Evolutionary conservation across 73 alveolate species (phyloP), one percentile per base, ranked within the genome.

Genomic region (Symbiodinium pilosum): DNA sequence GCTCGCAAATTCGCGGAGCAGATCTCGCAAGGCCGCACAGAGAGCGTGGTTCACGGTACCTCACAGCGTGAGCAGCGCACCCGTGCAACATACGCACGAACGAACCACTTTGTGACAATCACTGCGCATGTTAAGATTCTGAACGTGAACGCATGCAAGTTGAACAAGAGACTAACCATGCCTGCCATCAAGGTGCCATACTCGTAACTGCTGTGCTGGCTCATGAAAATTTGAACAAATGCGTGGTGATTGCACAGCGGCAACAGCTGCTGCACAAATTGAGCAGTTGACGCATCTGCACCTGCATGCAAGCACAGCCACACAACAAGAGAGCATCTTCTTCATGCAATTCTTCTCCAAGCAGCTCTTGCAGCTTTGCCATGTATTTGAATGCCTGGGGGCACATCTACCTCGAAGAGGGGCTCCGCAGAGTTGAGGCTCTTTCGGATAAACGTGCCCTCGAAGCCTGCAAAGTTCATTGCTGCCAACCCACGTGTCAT

Each of bases 241-340:
- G 98, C 92, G 41, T 92, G 98, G 44, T 92, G 89, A 43, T 75
- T 88, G 92, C 98, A 92, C 39, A 92, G 68, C 30, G 98, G 98
- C 98, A 92, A 38, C 68, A 92, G 85, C 92, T 92, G 89, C 92
- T 73, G 92, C 12, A 92, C 84, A 38, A 92, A 92, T 44, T 92
- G 98, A 30, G 84, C 92, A 1, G 98, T 92, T 2, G 98, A 92
- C 16, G 84, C 43, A 40, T 92, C 98, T 18, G 92, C 98, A 30
- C 98, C 98, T 40, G 83, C 81, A 12, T n/a, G 83, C n/a, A n/a
- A n/a, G n/a, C n/a, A n/a, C n/a, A n/a, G n/a, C n/a, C n/a, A n/a
- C n/a, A n/a, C n/a, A n/a, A n/a, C n/a, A n/a, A n/a, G n/a, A n/a
- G n/a, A n/a, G n/a, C n/a, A n/a, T n/a, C n/a, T n/a, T n/a, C n/a